Percentiles rank a stretch among this genome's conserved stretches.
phyloP scores from a whole-genome alignment of 768 basidiomycete genomes.

The Terana coerulea region DNA sequence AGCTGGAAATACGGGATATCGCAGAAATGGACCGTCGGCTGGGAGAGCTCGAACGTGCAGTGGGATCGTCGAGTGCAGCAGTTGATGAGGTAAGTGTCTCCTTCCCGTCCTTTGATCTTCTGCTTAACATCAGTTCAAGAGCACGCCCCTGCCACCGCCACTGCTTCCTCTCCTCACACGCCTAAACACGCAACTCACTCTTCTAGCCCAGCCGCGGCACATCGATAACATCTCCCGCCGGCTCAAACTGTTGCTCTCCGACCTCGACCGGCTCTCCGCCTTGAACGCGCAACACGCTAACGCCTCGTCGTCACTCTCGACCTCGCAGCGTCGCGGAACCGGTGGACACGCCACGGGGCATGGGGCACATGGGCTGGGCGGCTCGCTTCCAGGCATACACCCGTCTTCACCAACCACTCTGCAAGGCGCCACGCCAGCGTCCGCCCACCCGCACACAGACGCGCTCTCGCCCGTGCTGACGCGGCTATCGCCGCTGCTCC shows the following conservation, averaged over 20 bases:
- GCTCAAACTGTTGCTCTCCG: constrained; percentile 86
- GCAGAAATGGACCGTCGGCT: constrained; percentile 82
- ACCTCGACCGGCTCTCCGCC: constrained; percentile 77
- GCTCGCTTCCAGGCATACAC: constrained; percentile 7
- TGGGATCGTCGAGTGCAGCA: constrained; percentile 77
- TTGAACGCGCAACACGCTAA: constrained; percentile 24
- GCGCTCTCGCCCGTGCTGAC: constrained; percentile 66
- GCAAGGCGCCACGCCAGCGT: constrained; percentile 5
- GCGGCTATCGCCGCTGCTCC: constrained; percentile 67
- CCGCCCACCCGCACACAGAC: constrained; percentile 33
- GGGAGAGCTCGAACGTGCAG: constrained; percentile 73
- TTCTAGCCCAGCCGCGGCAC: constrained; percentile 93
- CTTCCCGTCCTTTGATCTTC: not conserved
- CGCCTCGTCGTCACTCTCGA: constrained; percentile 42
- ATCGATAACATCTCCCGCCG: constrained; percentile 94
- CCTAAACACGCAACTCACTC: constrained; percentile 78
- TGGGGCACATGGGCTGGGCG: not conserved
- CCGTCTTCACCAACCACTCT: constrained; percentile 9
- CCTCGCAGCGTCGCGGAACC: constrained; percentile 33
- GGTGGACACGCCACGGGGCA: constrained; percentile 13
- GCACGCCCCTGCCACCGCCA: constrained; percentile 68
- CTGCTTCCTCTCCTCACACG: constrained; percentile 79
- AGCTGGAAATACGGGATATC: constrained; percentile 41
- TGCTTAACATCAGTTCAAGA: not conserved
- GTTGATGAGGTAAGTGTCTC: constrained; percentile 70